Base-by-base conservation (phyloP, 2,329 filamentous ascomycete species). In the Sporothrix brunneoviolacea region DNA sequence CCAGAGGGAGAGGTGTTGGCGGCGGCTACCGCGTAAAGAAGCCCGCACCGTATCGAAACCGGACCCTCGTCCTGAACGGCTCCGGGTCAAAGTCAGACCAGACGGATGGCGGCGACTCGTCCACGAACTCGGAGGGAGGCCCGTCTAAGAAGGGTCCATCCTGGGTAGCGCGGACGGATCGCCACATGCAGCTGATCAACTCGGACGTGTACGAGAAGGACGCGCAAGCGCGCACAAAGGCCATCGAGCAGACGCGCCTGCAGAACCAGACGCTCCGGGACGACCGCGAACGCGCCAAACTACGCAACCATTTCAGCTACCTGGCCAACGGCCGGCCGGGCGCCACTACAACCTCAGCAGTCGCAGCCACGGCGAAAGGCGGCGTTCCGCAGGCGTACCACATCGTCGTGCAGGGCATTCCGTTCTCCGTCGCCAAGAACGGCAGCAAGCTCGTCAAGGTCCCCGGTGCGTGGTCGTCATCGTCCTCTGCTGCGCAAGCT, bases 121-220 rank as follows among this genome's bases (percentile, higher is more conserved):
- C 57, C 56, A 61, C 65, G 51, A 42, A 50, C 9, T 65, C 67
- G 3, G 66, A 62, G 35, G 56, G 63, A 16, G 39, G 21, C 9
- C 8, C 49, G 15, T 21, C 51, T 1, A 41, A 41, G 18, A 27
- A 19, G 13, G 21, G 32, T 16, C 32, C 37, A 4, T 66, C 79
- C 3, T 91, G 85, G 81, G 78, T 93, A 37, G 79, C 82, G 6
- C 86, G 83, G 63, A 84, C 75, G 44, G 86, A 87, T 64, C 84
- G 85, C 44, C 86, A 91, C 62, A 79, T 87, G 62, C 88, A 94
- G 65, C 71, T 94, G 36, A 93, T 94, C 67, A 94, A 91, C 63
- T 80, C 84, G 18, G 79, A 80, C 15, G 79, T 91, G 1, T 93
- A 85, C 64, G 83, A 90, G 56, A 84, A 88, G 64, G 83, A 88